phyloP scores from a whole-genome alignment of 257 asterid species.

The Linderniella brevidens region DNA sequence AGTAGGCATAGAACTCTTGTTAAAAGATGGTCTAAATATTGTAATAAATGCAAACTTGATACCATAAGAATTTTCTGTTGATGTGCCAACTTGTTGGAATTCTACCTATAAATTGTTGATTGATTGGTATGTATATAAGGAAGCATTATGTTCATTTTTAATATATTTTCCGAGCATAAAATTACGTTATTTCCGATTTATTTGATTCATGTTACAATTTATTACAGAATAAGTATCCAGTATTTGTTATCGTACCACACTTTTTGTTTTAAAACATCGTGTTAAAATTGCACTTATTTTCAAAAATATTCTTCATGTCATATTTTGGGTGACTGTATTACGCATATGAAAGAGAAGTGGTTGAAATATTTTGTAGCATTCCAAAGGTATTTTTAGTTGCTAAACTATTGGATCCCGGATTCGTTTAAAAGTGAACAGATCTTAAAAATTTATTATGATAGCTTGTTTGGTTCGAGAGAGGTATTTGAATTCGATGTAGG shows the following conservation, averaged over 20 bases:
- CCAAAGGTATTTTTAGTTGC: neutral
- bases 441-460: neutral
- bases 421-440: neutral
- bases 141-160: neutral
- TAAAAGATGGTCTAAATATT: neutral
- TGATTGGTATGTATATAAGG: neutral
- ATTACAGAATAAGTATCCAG: neutral
- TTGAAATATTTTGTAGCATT: neutral
- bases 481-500: neutral
- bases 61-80: neutral
- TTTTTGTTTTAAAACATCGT: neutral
- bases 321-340: neutral
- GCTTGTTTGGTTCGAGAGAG: too few relatives aligned
- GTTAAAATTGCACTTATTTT: neutral
- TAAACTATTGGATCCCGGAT: slow-evolving; percentile 1
- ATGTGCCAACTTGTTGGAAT: neutral
- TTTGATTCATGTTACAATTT: neutral
- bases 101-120: neutral
- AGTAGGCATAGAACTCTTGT: neutral
- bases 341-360: slow-evolving; percentile 1
- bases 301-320: neutral
- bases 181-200: neutral
- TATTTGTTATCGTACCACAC: neutral
- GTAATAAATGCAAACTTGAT: neutral
- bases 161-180: neutral